Evolutionary conservation across 257 asterid species (phyloP).

Genomic region (Solanum bulbocastanum): DNA sequence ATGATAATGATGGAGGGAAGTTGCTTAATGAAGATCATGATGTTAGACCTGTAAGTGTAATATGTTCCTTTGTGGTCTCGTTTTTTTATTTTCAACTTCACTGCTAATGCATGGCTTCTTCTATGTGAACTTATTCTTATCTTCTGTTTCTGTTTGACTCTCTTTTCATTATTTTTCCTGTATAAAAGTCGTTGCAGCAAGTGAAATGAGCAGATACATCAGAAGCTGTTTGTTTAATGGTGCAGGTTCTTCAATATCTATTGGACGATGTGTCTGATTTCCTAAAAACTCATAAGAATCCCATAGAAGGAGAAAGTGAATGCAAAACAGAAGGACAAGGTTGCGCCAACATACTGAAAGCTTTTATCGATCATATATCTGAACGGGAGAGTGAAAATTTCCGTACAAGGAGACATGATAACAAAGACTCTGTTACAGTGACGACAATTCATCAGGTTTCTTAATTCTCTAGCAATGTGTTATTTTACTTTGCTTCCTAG

Average conservation of each 20-base stretch:
- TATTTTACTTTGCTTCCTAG: not conserved
- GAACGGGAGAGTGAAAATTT: slow-evolving; percentile 78
- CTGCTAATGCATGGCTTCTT: not conserved
- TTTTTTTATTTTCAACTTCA: not conserved
- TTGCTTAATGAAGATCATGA: slow-evolving; percentile 92
- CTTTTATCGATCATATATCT: slow-evolving; percentile 73
- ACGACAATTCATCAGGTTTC: slow-evolving; percentile 97
- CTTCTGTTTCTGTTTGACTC: not conserved
- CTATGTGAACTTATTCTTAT: not conserved
- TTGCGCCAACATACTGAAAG: slow-evolving; percentile 48
- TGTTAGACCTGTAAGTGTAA: slow-evolving; percentile 69
- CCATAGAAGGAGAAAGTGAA: slow-evolving; percentile 22
- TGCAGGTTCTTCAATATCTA: slow-evolving; percentile 88
- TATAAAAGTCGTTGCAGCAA: not conserved
- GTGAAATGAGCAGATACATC: slow-evolving; percentile 2
- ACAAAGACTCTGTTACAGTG: slow-evolving; percentile 81
- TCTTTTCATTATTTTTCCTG: not conserved
- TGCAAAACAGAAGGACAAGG: slow-evolving; percentile 38
- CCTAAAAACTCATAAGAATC: slow-evolving; percentile 37
- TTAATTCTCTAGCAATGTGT: slow-evolving; percentile 1
- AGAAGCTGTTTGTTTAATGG: slow-evolving; percentile 5
- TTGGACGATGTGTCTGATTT: slow-evolving; percentile 86
- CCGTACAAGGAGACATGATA: slow-evolving; percentile 67
- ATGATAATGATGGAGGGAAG: slow-evolving; percentile 82
- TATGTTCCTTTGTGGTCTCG: slow-evolving; percentile 7